Percentiles rank a stretch among this genome's conserved stretches.
Evolutionary conservation across 768 basidiomycete genomes (phyloP).

Genomic region (Trametes cubensis): DNA sequence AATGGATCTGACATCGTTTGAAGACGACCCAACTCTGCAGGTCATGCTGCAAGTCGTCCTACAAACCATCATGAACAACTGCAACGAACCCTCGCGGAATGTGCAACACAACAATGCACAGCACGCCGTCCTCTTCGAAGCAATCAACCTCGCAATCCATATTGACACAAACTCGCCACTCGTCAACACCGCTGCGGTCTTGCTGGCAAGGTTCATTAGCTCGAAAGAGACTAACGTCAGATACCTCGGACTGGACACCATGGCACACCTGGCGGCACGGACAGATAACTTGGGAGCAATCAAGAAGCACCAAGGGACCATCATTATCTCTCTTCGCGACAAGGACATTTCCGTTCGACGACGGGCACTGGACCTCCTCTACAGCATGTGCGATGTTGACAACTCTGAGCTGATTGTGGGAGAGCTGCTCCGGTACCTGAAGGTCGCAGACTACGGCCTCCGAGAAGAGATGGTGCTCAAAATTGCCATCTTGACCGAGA

Average conservation of each 20-base stretch:
- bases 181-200: conserved; percentile 83
- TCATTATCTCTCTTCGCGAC: conserved; percentile 92
- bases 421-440: conserved; percentile 90
- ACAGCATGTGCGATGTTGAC: conserved; percentile 99
- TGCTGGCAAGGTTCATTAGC: conserved; percentile 94
- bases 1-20: conserved; percentile 9
- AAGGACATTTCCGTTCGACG: conserved; percentile 96
- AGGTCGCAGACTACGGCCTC: conserved; percentile 94
- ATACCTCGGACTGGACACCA: conserved; percentile 95
- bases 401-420: conserved; percentile 97
- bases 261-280: conserved; percentile 96
- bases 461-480: conserved; percentile 99
- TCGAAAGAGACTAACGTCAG: conserved; percentile 99
- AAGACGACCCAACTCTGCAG: conserved; percentile 84
- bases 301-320: conserved; percentile 94
- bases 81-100: conserved; percentile 88
- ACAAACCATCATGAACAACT: conserved; percentile 87
- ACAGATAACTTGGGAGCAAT: conserved; percentile 89
- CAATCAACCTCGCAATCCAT: conserved; percentile 95
- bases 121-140: conserved; percentile 97
- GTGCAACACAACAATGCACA: conserved; percentile 99
- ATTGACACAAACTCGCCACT: conserved; percentile 88
- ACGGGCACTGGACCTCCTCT: conserved; percentile 91
- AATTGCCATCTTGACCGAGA: conserved; percentile 98
- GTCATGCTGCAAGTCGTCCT: conserved; percentile 80